Evolutionary conservation across 306 rosid genomes (phyloP).

Genomic region (Pterocarpus macrocarpus): DNA sequence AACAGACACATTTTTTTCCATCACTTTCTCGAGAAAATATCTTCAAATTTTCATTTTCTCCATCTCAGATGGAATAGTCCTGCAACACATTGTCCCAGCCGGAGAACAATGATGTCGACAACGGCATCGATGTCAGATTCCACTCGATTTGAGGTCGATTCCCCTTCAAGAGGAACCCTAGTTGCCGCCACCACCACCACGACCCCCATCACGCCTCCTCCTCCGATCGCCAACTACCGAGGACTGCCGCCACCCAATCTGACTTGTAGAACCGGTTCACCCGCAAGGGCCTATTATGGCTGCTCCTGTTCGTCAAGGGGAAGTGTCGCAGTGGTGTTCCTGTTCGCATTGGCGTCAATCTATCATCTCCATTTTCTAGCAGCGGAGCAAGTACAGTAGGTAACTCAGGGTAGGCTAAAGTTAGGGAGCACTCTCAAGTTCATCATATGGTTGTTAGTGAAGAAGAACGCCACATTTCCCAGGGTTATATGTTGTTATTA

Average conservation of each 20-base stretch:
- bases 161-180: conserved; percentile 77
- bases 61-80: conserved; percentile 53
- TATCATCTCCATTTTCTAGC: conserved; percentile 69
- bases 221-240: conserved; percentile 61
- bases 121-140: conserved; percentile 59
- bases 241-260: conserved; percentile 60
- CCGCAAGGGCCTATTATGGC: conserved; percentile 73
- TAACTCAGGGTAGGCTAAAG: conserved; percentile 54
- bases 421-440: conserved; percentile 81
- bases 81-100: conserved; percentile 67
- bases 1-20: conserved; percentile 28
- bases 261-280: conserved; percentile 64
- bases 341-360: conserved; percentile 79
- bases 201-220: conserved; percentile 41
- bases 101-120: conserved; percentile 63
- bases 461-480: no score
- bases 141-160: conserved; percentile 79
- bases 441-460: no score
- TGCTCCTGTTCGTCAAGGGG: conserved; percentile 63
- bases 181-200: conserved; percentile 39
- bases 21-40: conserved; percentile 54
- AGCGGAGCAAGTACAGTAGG: conserved; percentile 55
- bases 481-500: no score
- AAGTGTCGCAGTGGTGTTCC: conserved; percentile 70
- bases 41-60: neutral